These are phyloP conservation scores for Fusarium algeriense DNA, from an alignment of 2,329 filamentous ascomycete species.

Conservation along the genomic window DNA sequence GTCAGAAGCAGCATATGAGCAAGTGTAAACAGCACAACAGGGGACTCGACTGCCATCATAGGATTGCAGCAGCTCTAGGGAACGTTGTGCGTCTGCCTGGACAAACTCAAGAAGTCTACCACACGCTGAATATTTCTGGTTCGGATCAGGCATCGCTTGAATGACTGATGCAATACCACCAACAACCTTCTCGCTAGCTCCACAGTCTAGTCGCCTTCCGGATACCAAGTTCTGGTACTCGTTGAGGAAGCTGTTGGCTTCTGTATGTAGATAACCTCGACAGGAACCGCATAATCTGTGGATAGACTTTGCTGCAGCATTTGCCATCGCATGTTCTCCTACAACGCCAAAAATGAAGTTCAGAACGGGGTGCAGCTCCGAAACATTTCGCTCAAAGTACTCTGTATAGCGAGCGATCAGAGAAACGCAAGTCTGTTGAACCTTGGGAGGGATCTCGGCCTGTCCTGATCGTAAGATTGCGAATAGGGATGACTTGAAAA, in stretches of 20 bases:
- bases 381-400: conserved; percentile 79
- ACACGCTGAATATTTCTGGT: conserved; percentile 64
- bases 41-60: conserved; percentile 20
- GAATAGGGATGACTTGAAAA: conserved; percentile 73
- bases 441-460: conserved; percentile 68
- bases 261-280: conserved; percentile 73
- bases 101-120: conserved; percentile 60
- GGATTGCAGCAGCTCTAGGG: conserved; percentile 40
- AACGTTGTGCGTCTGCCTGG: conserved; percentile 63
- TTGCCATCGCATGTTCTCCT: conserved; percentile 70
- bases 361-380: conserved; percentile 76
- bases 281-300: conserved; percentile 81
- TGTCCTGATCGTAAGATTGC: conserved; percentile 64
- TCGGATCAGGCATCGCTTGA: conserved; percentile 75
- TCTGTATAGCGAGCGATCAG: conserved; percentile 79
- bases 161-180: conserved; percentile 81
- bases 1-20: conserved; percentile 49
- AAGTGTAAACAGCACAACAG: conserved; percentile 44
- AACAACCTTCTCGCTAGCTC: conserved; percentile 79
- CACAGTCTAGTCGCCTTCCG: conserved; percentile 68
- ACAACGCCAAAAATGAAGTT: conserved; percentile 81
- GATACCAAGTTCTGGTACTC: conserved; percentile 76
- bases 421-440: conserved; percentile 76
- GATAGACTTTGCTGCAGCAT: conserved; percentile 81
- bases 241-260: conserved; percentile 75